phyloP scores from a whole-genome alignment of 805 yeast genomes.

The Candida loeiensis region DNA sequence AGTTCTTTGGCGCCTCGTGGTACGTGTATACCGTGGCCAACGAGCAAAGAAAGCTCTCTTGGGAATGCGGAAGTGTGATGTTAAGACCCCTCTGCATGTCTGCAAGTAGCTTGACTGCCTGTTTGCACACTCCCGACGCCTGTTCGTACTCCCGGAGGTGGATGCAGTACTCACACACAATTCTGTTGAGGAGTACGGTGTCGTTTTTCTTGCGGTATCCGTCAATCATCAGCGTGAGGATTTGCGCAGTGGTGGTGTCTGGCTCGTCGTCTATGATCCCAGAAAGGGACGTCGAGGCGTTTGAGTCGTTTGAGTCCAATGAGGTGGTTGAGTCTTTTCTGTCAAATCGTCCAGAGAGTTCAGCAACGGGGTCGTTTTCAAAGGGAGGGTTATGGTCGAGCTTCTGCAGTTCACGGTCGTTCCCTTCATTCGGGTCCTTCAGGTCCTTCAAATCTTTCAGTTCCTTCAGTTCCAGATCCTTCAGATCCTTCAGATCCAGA shows the following conservation, averaged over 20 bases:
- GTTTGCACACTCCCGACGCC: conserved; percentile 57
- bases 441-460: conserved; percentile 5
- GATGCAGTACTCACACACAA: conserved; percentile 58
- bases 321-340: background rate
- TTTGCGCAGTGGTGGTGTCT: conserved; percentile 43
- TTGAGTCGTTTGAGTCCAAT: background rate
- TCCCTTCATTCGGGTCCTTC: conserved; percentile 13
- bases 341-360: background rate
- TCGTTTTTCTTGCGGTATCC: conserved; percentile 41
- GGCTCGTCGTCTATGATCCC: background rate
- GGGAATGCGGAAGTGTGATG: conserved; percentile 47
- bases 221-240: conserved; percentile 47
- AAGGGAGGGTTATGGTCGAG: no score
- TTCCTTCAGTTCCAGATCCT: background rate
- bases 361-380: no score
- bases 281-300: background rate
- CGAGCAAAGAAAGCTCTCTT: conserved; percentile 56
- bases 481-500: conserved; percentile 13
- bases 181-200: conserved; percentile 61
- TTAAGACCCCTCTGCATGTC: conserved; percentile 46
- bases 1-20: conserved; percentile 88
- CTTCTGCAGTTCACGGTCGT: background rate
- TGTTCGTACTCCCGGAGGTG: conserved; percentile 55
- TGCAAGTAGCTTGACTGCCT: conserved; percentile 56
- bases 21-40: conserved; percentile 78